Evolutionary conservation across 2,329 filamentous ascomycete genomes (phyloP), one percentile per base, ranked within the genome.

Genomic region (Mollisia scopiformis): DNA sequence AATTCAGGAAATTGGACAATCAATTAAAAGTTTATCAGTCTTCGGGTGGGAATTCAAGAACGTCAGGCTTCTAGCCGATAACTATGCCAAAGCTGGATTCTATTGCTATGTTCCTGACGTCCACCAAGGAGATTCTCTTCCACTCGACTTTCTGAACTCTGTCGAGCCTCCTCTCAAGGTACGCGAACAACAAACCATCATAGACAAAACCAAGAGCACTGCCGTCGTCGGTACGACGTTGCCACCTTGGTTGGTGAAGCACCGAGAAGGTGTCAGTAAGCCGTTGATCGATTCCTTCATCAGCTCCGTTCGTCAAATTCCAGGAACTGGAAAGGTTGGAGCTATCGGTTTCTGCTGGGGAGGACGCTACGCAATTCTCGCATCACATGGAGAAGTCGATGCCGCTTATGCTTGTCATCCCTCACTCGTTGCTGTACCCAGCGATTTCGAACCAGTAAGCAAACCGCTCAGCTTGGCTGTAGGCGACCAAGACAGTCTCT

Each of bases 321-420:
- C 75, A 1, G 77, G 76, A 1, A 78, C 76, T 3, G 66, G 75
- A 5, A 77, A 76, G 54, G 71, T 87, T 52, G 84, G 79, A 25
- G 80, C 78, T 0, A 80, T 82, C 0, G 85, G 85, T 0, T 87
- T 85, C 74, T 62, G 83, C 75, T 88, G 84, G 85, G 85, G 85
- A 35, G 85, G 82, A 39, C 82, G 82, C 63, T 80, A 85, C 65
- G 75, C 78, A 2, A 71, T 84, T 11, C 71, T 78, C 27, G 77
- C 86, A 7, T 75, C 78, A 8, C 76, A 79, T 27, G 68, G 68
- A 14, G 31, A 47, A 7, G 60, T 59, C 14, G 60, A 80, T 66
- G 78, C 77, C 7, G 76, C 74, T 5, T 75, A 74, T 59, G 74
- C 75, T 1, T 77, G 73, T 55, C 78, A 80, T 68, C 78, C 78